Percentiles rank a stretch among this genome's conserved stretches.
Evolutionary conservation across 768 basidiomycete species (phyloP).

Genomic region (Boletus rubropictus): DNA sequence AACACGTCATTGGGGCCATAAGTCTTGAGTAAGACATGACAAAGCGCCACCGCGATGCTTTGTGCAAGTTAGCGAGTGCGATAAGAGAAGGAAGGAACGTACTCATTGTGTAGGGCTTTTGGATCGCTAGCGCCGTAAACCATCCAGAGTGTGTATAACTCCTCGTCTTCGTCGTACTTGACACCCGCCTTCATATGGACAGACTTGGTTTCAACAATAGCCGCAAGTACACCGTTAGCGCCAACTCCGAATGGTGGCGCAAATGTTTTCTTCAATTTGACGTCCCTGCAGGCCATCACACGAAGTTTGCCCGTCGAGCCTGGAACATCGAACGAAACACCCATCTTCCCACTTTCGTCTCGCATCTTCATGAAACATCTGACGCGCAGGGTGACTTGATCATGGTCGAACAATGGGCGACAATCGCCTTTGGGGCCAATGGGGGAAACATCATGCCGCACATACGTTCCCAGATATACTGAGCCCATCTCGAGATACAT

Average conservation of each 20-base stretch:
- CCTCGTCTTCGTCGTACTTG: not conserved
- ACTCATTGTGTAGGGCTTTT: slow-evolving; percentile 3
- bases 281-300: slow-evolving; percentile 1
- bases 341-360: slow-evolving; percentile 1
- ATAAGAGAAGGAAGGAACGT: not conserved
- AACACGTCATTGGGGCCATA: slow-evolving; percentile 10
- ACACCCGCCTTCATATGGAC: slow-evolving; percentile 4
- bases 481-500: slow-evolving; percentile 14
- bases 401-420: not conserved
- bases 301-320: not conserved
- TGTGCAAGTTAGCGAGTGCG: not conserved
- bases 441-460: not conserved
- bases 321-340: not conserved
- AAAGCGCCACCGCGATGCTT: slow-evolving; percentile 12
- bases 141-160: slow-evolving; percentile 8
- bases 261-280: slow-evolving; percentile 9
- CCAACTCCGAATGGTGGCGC: slow-evolving; percentile 5
- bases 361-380: slow-evolving; percentile 10
- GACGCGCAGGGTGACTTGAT: slow-evolving; percentile 4
- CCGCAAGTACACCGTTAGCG: not conserved
- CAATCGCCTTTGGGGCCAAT: not conserved
- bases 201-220: not conserved
- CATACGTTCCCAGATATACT: slow-evolving; percentile 6
- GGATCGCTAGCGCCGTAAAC: not conserved
- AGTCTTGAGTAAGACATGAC: slow-evolving; percentile 8